Percentiles rank a stretch among this genome's conserved stretches.
These are phyloP conservation scores for Yamadazyma jaroonii DNA, from an alignment of 1,139 yeast species.

Conservation along the genomic window DNA sequence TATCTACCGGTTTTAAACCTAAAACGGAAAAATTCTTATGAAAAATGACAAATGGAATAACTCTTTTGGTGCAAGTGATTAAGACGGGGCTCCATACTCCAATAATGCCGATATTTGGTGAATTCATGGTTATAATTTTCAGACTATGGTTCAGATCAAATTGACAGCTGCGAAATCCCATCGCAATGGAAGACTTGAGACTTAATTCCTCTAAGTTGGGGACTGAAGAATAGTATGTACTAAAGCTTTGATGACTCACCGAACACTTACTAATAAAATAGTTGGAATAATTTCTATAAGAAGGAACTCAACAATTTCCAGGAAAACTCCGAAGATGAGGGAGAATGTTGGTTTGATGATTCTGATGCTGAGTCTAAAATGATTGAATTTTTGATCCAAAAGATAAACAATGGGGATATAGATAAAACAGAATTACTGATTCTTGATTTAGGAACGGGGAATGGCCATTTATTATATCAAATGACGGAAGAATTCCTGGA, in stretches of 20 bases:
- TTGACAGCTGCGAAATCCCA: neutral
- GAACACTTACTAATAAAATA: conserved; percentile 22
- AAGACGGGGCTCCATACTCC: too few species aligned
- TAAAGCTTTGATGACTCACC: neutral
- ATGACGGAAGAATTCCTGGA: conserved; percentile 52
- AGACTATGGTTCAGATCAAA: neutral
- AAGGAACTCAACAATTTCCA: conserved; percentile 68
- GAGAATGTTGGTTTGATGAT: conserved; percentile 96
- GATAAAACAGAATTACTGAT: conserved; percentile 27
- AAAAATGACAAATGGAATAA: too few species aligned
- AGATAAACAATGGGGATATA: conserved; percentile 24
- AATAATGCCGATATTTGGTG: too few species aligned
- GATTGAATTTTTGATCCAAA: conserved; percentile 55
- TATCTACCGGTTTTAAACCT: too few species aligned
- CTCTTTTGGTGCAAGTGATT: too few species aligned
- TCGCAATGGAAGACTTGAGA: conserved; percentile 16
- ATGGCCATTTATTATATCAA: conserved; percentile 82
- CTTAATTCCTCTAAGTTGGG: conserved; percentile 74
- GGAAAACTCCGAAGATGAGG: conserved; percentile 76
- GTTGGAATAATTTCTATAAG: conserved; percentile 87
- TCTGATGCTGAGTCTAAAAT: conserved; percentile 85
- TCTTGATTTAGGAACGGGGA: conserved; percentile 92
- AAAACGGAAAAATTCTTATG: too few species aligned
- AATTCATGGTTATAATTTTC: too few species aligned
- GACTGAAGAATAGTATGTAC: conserved; percentile 66